Conservation (phyloP, 768 basidiomycete genomes). For the Russula ochroleuca region DNA sequence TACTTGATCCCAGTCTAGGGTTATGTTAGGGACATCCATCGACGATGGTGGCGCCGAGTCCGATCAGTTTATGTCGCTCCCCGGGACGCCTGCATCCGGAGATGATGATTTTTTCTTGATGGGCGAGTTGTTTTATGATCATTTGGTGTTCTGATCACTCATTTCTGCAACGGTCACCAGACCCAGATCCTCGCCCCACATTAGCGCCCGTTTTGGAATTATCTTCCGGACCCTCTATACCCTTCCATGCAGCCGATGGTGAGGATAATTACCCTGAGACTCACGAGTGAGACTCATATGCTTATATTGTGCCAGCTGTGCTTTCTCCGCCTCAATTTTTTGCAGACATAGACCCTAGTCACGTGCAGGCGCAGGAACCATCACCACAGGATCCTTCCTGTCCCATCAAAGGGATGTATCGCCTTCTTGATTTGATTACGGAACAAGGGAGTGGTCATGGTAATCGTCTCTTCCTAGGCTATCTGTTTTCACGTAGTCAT, state of each 20-base stretch:
- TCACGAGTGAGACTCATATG: not conserved
- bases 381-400: constrained; percentile 7
- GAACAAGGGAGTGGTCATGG: constrained; percentile 52
- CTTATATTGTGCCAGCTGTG: not conserved
- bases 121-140: not conserved
- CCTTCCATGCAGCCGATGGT: not conserved
- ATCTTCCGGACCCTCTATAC: no score
- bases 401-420: constrained; percentile 44
- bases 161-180: not conserved
- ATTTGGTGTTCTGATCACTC: not conserved
- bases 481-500: not conserved
- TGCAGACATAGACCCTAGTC: not conserved
- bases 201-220: not conserved
- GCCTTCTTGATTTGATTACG: constrained; percentile 50
- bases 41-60: constrained; percentile 4
- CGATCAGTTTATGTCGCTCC: constrained; percentile 14
- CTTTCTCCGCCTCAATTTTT: not conserved
- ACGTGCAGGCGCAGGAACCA: no score
- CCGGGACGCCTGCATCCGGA: constrained; percentile 9
- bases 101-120: not conserved
- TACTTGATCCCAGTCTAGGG: not conserved
- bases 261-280: no score
- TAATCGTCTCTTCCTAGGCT: constrained; percentile 28
- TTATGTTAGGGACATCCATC: not conserved
- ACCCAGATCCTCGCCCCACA: not conserved